A percentile compares a stretch with the other conserved stretches of the same genome.
phyloP scores from a whole-genome alignment of 192 early-diverging fungal genomes.

The Lobosporangium transversale region DNA sequence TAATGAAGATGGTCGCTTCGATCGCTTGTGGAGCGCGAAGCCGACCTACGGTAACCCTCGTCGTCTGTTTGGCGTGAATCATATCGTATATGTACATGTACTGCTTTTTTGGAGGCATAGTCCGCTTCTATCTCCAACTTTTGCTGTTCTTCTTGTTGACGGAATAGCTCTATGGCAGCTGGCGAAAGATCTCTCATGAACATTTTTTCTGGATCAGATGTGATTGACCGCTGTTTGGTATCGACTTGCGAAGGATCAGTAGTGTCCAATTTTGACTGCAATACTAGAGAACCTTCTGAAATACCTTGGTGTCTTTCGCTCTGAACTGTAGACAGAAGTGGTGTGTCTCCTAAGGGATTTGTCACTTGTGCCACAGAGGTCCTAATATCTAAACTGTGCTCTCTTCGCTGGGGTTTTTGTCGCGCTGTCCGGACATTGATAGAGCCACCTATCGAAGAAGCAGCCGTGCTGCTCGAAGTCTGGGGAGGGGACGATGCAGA shows the following conservation, averaged over 20 bases:
- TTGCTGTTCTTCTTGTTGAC: constrained; percentile 36
- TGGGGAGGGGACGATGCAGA: constrained; percentile 30
- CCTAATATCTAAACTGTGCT: constrained; percentile 22
- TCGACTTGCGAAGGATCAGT: constrained; percentile 2
- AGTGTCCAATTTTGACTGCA: not conserved
- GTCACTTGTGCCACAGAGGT: constrained; percentile 32
- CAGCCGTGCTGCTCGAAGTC: not conserved
- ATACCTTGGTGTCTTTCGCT: not conserved
- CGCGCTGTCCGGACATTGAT: constrained; percentile 3
- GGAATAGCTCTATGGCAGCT: constrained; percentile 25
- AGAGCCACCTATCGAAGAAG: not conserved
- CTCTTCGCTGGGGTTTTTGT: constrained; percentile 29
- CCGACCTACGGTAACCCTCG: constrained; percentile 8
- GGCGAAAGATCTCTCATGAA: constrained; percentile 21
- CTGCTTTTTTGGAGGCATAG: not conserved
- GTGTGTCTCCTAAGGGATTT: constrained; percentile 1
- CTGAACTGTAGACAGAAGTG: not conserved
- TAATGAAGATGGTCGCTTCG: not conserved
- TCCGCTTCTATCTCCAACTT: constrained; percentile 18
- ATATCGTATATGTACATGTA: not conserved
- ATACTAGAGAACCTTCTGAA: not conserved
- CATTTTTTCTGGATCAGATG: constrained; percentile 13
- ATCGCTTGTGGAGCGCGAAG: not conserved
- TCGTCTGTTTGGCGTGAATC: constrained; percentile 19
- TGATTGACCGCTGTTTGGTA: too few relatives aligned